A percentile compares a stretch with the other conserved stretches of the same genome.
Conservation (phyloP, 345 rosid species). For the Sapria himalayana region DNA sequence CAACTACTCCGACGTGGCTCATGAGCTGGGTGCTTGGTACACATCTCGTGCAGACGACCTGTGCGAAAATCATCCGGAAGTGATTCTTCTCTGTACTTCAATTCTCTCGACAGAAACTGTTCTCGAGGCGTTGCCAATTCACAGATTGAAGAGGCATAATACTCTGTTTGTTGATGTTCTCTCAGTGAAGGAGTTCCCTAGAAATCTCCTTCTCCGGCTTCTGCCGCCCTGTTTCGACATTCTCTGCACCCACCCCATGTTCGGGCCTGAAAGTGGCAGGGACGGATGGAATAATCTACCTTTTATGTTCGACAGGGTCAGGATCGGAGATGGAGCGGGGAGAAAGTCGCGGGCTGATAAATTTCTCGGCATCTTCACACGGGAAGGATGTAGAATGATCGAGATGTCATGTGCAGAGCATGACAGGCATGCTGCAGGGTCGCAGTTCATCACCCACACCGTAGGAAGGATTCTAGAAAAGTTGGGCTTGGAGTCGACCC, state of each 20-base stretch:
- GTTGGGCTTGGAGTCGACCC: conserved; percentile 37
- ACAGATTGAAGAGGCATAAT: conserved; percentile 56
- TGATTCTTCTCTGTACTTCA: conserved; percentile 50
- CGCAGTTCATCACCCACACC: conserved; percentile 74
- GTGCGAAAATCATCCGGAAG: conserved; percentile 77
- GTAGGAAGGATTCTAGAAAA: conserved; percentile 55
- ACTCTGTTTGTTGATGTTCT: conserved; percentile 80
- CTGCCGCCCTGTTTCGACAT: conserved; percentile 44
- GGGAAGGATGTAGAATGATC: conserved; percentile 64
- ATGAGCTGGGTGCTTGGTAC: conserved; percentile 32
- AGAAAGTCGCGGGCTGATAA: conserved; percentile 27
- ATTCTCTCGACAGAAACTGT: conserved; percentile 59
- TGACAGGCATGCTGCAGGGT: conserved; percentile 66
- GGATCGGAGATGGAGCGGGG: conserved; percentile 27
- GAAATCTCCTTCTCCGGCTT: conserved; percentile 26
- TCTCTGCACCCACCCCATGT: conserved; percentile 74
- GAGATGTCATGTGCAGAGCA: conserved; percentile 81
- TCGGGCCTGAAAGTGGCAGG: conserved; percentile 74
- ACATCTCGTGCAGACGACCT: conserved; percentile 38
- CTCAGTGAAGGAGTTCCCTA: conserved; percentile 72
- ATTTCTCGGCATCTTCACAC: conserved; percentile 47
- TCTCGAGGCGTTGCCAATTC: conserved; percentile 43
- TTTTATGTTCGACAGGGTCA: conserved; percentile 57
- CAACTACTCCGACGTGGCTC: conserved; percentile 37
- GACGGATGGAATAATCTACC: conserved; percentile 51